Conservation (phyloP, 805 yeast genomes). For the Ogataea thermomethanolica region DNA sequence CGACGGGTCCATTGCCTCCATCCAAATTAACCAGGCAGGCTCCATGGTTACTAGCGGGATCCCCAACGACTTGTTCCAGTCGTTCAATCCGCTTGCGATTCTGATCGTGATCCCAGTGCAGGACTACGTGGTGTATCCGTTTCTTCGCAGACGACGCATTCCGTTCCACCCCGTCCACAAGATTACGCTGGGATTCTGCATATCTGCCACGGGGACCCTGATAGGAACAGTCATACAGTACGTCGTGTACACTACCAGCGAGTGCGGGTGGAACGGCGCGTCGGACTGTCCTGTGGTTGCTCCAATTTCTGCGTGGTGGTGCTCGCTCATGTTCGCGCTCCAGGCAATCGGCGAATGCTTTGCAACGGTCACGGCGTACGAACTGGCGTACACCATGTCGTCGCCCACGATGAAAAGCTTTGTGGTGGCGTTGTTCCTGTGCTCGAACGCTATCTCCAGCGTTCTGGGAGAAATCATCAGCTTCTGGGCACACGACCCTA, state of each 20-base stretch:
- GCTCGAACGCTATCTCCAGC: constrained; percentile 44
- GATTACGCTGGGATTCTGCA: constrained; percentile 44
- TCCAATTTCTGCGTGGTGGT: constrained; percentile 34
- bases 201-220: constrained; percentile 44
- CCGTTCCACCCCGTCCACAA: constrained; percentile 42
- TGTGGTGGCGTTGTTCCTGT: constrained; percentile 40
- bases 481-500: constrained; percentile 39
- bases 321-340: constrained; percentile 34
- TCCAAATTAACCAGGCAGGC: constrained; percentile 51
- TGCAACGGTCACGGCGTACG: constrained; percentile 49
- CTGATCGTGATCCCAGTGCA: constrained; percentile 48
- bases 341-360: constrained; percentile 54
- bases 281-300: constrained; percentile 26
- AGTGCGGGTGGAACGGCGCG: constrained; percentile 39
- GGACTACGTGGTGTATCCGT: constrained; percentile 44
- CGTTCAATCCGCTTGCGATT: constrained; percentile 52
- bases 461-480: constrained; percentile 41
- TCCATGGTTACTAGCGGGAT: constrained; percentile 50
- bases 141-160: constrained; percentile 37
- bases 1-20: constrained; percentile 44
- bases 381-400: constrained; percentile 50
- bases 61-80: constrained; percentile 52
- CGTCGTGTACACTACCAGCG: constrained; percentile 40
- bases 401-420: constrained; percentile 50
- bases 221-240: constrained; percentile 48